A percentile compares a stretch with the other conserved stretches of the same genome.
Evolutionary conservation across 164 flowering plant species (phyloP).

Genomic region (Annona squamosa): DNA sequence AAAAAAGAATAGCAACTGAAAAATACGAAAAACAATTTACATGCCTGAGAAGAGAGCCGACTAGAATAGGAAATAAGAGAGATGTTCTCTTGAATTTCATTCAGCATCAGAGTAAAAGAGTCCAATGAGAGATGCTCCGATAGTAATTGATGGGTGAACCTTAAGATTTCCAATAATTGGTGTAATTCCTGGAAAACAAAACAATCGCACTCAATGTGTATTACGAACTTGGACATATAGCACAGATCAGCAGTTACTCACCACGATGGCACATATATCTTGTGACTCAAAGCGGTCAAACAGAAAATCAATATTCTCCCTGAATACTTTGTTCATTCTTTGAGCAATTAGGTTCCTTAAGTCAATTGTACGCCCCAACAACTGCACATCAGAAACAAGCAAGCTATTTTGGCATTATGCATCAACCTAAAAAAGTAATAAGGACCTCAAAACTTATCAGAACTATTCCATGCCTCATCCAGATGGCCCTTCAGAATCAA

Average conservation of each 20-base stretch:
- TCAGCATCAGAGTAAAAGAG: slow-evolving; percentile 70
- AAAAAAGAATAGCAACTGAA: background rate
- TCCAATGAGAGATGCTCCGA: slow-evolving; percentile 73
- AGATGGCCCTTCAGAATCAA: background rate
- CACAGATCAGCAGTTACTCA: slow-evolving; percentile 21
- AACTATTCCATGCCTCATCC: background rate
- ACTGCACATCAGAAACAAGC: slow-evolving; percentile 29
- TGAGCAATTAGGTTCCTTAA: slow-evolving; percentile 76
- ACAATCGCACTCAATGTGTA: background rate
- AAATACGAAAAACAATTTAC: background rate
- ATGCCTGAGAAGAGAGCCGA: slow-evolving; percentile 92
- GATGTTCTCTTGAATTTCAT: slow-evolving; percentile 91
- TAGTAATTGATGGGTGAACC: slow-evolving; percentile 70
- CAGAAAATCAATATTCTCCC: slow-evolving; percentile 90
- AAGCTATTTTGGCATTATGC: background rate
- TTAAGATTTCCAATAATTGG: slow-evolving; percentile 68
- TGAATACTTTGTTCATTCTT: slow-evolving; percentile 79
- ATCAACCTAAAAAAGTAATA: background rate
- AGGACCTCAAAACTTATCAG: background rate
- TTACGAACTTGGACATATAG: slow-evolving; percentile 3
- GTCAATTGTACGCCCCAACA: slow-evolving; percentile 87
- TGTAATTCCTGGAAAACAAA: slow-evolving; percentile 68
- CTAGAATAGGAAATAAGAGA: slow-evolving; percentile 94
- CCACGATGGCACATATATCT: slow-evolving; percentile 93
- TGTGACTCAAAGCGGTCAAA: slow-evolving; percentile 97